Conservation (phyloP, 441 rosid species). For the Raphanus hybrid region DNA sequence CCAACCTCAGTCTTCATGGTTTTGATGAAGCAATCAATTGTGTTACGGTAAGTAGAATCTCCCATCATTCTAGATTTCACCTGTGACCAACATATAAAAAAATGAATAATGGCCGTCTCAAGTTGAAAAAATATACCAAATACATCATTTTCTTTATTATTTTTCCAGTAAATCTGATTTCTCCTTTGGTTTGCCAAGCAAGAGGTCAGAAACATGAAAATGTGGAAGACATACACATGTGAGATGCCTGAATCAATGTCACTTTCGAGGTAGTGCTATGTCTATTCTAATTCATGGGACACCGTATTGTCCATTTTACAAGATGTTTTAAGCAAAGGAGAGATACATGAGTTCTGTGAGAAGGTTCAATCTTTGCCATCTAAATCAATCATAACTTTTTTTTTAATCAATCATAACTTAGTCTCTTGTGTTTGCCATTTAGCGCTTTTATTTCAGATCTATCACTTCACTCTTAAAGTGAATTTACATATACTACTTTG, state of each 20-base stretch:
- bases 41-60: conserved; percentile 67
- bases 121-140: not conserved
- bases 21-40: conserved; percentile 70
- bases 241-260: conserved; percentile 33
- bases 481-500: conserved; percentile 18
- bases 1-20: conserved; percentile 66
- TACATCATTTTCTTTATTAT: conserved; percentile 1
- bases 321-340: conserved; percentile 9
- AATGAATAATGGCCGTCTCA: too few relatives aligned
- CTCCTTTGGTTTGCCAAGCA: conserved; percentile 16
- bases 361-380: not conserved
- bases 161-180: conserved; percentile 13
- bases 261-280: conserved; percentile 28
- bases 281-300: conserved; percentile 32
- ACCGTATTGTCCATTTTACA: conserved; percentile 15
- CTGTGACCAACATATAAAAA: conserved; percentile 44
- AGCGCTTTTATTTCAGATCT: conserved; percentile 23
- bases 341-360: conserved; percentile 7
- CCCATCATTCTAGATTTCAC: conserved; percentile 91
- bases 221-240: conserved; percentile 28
- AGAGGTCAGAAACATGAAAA: conserved; percentile 22
- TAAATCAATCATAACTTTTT: not conserved
- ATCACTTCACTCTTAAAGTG: conserved; percentile 24
- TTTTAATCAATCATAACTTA: conserved; percentile 1
- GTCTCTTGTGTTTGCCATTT: conserved; percentile 14